Conservation (phyloP, 345 rosid species). For the Crucihimalaya himalaica region DNA sequence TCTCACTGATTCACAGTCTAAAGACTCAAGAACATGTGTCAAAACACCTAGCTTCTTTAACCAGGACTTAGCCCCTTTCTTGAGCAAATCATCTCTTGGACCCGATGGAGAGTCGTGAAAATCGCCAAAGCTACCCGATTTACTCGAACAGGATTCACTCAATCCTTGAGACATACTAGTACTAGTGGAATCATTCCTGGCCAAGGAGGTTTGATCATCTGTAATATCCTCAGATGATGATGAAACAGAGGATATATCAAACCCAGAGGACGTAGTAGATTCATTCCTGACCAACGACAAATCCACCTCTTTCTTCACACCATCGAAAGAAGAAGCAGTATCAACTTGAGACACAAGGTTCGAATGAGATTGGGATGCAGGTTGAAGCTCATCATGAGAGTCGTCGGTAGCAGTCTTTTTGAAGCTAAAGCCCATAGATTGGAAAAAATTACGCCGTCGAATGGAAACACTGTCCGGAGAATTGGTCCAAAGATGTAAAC, state of each 20-base stretch:
- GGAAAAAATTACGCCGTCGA: slow-evolving; percentile 48
- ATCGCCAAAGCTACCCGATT: slow-evolving; percentile 36
- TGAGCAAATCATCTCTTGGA: slow-evolving; percentile 21
- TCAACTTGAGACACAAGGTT: not conserved
- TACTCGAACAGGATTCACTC: slow-evolving; percentile 29
- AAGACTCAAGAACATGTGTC: slow-evolving; percentile 37
- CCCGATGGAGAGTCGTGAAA: not conserved
- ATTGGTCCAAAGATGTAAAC: slow-evolving; percentile 45
- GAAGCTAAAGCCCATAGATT: slow-evolving; percentile 47
- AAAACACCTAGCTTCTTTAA: slow-evolving; percentile 51
- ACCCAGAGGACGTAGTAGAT: slow-evolving; percentile 42
- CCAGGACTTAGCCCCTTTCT: slow-evolving; percentile 38
- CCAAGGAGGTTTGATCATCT: slow-evolving; percentile 4
- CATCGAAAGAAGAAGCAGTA: slow-evolving; percentile 6
- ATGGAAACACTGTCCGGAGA: slow-evolving; percentile 44
- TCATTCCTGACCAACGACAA: slow-evolving; percentile 41
- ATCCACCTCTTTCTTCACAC: slow-evolving; percentile 40
- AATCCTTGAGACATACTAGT: slow-evolving; percentile 21
- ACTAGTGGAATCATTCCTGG: slow-evolving; percentile 16
- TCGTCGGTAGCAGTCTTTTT: slow-evolving; percentile 1
- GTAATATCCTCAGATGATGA: slow-evolving; percentile 28
- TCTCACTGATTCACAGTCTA: slow-evolving; percentile 40
- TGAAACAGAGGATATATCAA: slow-evolving; percentile 35
- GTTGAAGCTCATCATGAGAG: not conserved
- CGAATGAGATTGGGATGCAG: not conserved